Conservation (phyloP, 1,139 yeast species). For the Suhomyces bokatorum region DNA sequence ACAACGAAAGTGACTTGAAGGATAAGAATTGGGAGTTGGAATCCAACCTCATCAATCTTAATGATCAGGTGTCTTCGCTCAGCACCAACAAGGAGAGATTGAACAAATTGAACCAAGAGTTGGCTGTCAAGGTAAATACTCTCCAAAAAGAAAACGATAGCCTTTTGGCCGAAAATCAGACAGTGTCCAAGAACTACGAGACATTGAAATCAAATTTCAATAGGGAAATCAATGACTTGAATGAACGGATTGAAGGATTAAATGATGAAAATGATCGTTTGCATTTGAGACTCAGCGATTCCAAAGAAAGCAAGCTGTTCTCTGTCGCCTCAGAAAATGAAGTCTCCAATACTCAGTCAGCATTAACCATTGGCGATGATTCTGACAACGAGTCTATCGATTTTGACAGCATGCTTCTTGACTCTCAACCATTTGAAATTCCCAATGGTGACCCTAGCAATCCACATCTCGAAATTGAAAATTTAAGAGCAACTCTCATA, state of each 20-base stretch:
- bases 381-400: conserved; percentile 34
- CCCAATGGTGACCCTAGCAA: conserved; percentile 46
- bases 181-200: conserved; percentile 39
- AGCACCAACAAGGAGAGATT: conserved; percentile 34
- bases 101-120: conserved; percentile 29
- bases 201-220: conserved; percentile 34
- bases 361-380: conserved; percentile 17
- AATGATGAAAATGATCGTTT: conserved; percentile 66
- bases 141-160: conserved; percentile 52
- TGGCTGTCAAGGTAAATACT: conserved; percentile 32
- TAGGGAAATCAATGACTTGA: conserved; percentile 48
- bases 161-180: conserved; percentile 40
- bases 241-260: conserved; percentile 51
- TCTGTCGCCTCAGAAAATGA: conserved; percentile 3
- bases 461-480: conserved; percentile 63
- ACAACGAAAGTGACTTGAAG: conserved; percentile 50
- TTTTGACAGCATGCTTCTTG: conserved; percentile 37
- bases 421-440: conserved; percentile 29
- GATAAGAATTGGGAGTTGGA: conserved; percentile 83
- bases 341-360: conserved; percentile 10
- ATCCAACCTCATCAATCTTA: conserved; percentile 51
- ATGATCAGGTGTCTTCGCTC: conserved; percentile 42
- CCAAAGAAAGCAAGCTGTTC: conserved; percentile 9
- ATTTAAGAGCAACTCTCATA: conserved; percentile 62
- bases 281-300: conserved; percentile 37